Percentiles rank a stretch among this genome's conserved stretches.
These are phyloP conservation scores for Trapa incisa DNA, from an alignment of 345 rosid species.

Conservation along the genomic window DNA sequence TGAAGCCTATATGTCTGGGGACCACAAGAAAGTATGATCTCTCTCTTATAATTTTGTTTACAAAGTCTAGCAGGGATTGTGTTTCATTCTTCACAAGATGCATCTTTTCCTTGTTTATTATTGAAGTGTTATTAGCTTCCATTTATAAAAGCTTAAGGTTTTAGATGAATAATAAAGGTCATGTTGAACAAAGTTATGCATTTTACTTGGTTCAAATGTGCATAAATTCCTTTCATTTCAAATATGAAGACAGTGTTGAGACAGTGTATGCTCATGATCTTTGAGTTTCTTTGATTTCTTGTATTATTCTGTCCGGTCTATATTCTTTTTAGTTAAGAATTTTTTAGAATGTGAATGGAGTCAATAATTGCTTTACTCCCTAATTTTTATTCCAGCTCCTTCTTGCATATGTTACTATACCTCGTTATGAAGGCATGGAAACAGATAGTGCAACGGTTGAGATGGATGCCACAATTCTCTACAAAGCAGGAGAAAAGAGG, in stretches of 20 bases:
- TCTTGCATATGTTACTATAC: conserved; percentile 32
- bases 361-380: background rate
- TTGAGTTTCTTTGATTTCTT: background rate
- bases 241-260: too few relatives aligned
- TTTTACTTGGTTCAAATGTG: background rate
- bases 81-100: too few relatives aligned
- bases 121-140: background rate
- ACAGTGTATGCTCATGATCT: background rate
- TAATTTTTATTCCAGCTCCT: conserved; percentile 30
- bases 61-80: too few relatives aligned
- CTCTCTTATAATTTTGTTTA: background rate
- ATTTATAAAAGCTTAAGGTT: background rate
- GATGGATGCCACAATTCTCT: conserved; percentile 47
- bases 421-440: conserved; percentile 44
- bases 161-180: background rate
- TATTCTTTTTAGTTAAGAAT: too few relatives aligned
- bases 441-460: conserved; percentile 26
- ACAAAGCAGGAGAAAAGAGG: conserved; percentile 55
- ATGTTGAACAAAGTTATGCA: background rate
- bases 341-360: background rate
- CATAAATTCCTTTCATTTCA: too few relatives aligned
- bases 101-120: background rate
- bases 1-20: conserved; percentile 26
- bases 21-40: conserved; percentile 36
- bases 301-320: background rate